Evolutionary conservation across 2,329 filamentous ascomycete genomes (phyloP), one percentile per base, ranked within the genome.

Genomic region (Cercospora berteroae): DNA sequence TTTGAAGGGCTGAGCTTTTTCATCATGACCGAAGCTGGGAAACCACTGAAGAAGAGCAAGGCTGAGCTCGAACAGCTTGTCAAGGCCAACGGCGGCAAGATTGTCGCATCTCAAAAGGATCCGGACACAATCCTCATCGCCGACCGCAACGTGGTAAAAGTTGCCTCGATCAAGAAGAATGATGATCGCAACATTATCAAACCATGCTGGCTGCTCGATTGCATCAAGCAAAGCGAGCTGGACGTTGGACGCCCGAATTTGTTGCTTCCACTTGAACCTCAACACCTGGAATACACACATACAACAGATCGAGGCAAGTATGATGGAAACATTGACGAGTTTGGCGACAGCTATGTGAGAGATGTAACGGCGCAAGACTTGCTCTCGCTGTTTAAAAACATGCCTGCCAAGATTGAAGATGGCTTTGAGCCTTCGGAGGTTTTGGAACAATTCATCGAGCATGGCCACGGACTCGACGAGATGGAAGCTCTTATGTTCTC

Each of bases 121-220:
- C 84, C 83, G 3, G 81, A 86, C 0, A 93, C 90, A 70, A 83
- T 95, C 39, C 84, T 94, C 60, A 81, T 98, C 10, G 92, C 91
- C 0, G 94, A 97, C 71, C 91, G 93, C 77, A 90, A 81, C 59
- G 83, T 86, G 0, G 89, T 98, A 72, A 94, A 94, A 75, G 93
- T 94, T 1, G 91, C 92, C 1, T 93, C 92, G 9, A 80, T 97
- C 8, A 88, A 93, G 69, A 96, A 95, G 74, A 84, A 83, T 5
- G 89, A 88, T 3, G 83, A 86, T 0, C 84, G 87, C 6, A 89
- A 92, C 72, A 89, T 99, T 60, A 84, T 98, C 65, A 87, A 88
- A 23, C 91, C 94, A 0, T 84, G 83, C 5, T 99, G 95, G 95
- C 81, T 98, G 2, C 83, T 91, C 29, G 93, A 98, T 77, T 95